Percentiles rank a stretch among this genome's conserved stretches.
Conservation (phyloP, 495 filamentous ascomycete species). For the Penicillium samsonianum region DNA sequence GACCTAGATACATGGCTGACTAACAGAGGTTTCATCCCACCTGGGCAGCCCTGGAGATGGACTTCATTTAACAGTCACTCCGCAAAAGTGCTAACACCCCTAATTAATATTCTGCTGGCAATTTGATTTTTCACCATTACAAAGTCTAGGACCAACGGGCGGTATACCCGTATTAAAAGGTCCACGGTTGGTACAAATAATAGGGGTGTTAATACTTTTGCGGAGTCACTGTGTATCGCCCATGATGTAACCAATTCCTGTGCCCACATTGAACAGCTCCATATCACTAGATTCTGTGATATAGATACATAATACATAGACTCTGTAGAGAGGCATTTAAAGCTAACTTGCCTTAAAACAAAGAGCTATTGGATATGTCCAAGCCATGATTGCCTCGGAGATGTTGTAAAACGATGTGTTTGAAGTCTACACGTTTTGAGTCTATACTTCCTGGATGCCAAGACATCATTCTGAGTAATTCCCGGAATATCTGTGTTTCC, state of each 20-base stretch:
- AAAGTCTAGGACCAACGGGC: no score
- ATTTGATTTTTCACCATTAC: no score
- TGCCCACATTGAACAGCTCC: neutral
- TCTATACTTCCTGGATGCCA: constrained; percentile 3
- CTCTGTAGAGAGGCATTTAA: neutral
- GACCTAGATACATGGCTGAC: neutral
- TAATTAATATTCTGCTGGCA: no score
- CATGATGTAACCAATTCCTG: neutral
- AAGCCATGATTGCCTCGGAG: neutral
- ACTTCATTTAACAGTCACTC: neutral
- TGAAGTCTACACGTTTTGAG: neutral
- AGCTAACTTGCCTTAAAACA: neutral
- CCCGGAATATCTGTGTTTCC: constrained; percentile 9
- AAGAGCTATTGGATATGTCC: neutral
- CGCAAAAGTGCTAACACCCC: no score
- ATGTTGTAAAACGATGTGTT: neutral
- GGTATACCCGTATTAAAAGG: no score
- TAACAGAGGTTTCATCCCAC: neutral
- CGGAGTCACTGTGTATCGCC: no score
- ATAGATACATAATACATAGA: neutral
- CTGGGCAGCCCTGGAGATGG: neutral
- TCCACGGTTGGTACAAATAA: no score
- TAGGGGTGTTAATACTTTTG: no score
- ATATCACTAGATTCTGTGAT: neutral
- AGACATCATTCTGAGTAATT: constrained; percentile 11